Evolutionary conservation across 2,329 filamentous ascomycete species (phyloP), one percentile per base, ranked within the genome.

Genomic region (Dryadomyces quercivorus): DNA sequence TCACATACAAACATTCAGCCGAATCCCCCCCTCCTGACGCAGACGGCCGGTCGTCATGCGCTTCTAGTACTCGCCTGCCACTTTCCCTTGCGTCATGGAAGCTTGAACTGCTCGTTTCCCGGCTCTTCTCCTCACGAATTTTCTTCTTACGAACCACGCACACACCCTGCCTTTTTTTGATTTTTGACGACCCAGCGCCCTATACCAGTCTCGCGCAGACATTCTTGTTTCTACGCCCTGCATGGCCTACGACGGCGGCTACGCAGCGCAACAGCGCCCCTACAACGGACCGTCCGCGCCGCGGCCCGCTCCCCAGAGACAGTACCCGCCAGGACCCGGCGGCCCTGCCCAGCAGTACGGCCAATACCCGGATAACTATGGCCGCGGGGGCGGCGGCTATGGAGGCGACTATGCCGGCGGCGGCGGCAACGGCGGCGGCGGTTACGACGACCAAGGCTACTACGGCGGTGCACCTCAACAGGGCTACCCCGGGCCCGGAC

Each of bases 161-260:
- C 18, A 46, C 1, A 46, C 9, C 20, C 42, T n/a, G n/a, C n/a
- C 12, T 36, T 36, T 12, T 36, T 36, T 36, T 36, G 6, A 36
- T 36, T 15, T 16, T 40, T 16, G 12, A 40, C 36, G 10, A 13
- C 12, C 36, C 9, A 12, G 36, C 36, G 15, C 36, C 9, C 36
- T 40, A 12, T 40, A 12, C 36, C 36, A 40, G n/a, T n/a, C n/a
- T n/a, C n/a, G n/a, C n/a, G n/a, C n/a, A n/a, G n/a, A n/a, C n/a
- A n/a, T n/a, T n/a, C n/a, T n/a, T n/a, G n/a, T n/a, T n/a, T n/a
- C n/a, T 8, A 16, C 36, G 36, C 36, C 10, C 36, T 12, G 10
- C 12, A 80, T 80, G 77, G 73, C 76, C 48, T 78, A 78, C 62
- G 72, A 77, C 58, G 71, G 69, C 57, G 72, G 68, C 57, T 77